phyloP scores from a whole-genome alignment of 2,329 filamentous ascomycete genomes.

The Epichloe aotearoae region DNA sequence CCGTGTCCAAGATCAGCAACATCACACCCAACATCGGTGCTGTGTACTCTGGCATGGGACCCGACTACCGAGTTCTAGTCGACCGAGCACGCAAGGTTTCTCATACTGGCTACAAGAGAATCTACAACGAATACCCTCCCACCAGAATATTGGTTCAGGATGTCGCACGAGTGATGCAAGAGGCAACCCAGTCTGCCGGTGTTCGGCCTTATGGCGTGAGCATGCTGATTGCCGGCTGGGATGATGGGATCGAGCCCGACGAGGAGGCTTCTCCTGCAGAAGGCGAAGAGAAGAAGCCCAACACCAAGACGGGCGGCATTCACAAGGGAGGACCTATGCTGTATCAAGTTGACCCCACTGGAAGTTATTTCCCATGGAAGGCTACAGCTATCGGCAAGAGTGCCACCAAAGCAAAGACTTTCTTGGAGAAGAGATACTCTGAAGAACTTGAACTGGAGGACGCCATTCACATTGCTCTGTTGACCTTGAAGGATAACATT shows the following conservation, averaged over 20 bases:
- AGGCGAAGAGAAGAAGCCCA: conserved; percentile 60
- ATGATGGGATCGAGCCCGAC: conserved; percentile 88
- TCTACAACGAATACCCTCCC: conserved; percentile 99
- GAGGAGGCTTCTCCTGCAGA: conserved; percentile 43
- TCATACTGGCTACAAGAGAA: conserved; percentile 96
- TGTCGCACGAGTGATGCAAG: conserved; percentile 94
- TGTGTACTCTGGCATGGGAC: conserved; percentile 98
- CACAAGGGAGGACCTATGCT: conserved; percentile 92
- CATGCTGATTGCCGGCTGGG: conserved; percentile 91
- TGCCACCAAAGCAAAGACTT: conserved; percentile 95
- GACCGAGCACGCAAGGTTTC: conserved; percentile 97
- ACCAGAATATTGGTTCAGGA: conserved; percentile 98
- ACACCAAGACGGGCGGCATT: conserved; percentile 86
- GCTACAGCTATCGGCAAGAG: conserved; percentile 98
- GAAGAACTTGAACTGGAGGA: conserved; percentile 95
- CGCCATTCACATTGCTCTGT: conserved; percentile 91
- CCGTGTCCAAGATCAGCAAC: conserved; percentile 91
- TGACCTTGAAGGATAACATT: conserved; percentile 98
- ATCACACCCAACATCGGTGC: conserved; percentile 99
- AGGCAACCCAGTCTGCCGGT: conserved; percentile 95
- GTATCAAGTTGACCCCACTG: conserved; percentile 98
- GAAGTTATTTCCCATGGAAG: conserved; percentile 99
- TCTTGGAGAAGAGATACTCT: conserved; percentile 97
- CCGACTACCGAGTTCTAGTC: conserved; percentile 93
- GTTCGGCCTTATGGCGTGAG: conserved; percentile 95